Base-by-base conservation (phyloP, 495 filamentous ascomycete species). In the Annulohypoxylon moriforme region DNA sequence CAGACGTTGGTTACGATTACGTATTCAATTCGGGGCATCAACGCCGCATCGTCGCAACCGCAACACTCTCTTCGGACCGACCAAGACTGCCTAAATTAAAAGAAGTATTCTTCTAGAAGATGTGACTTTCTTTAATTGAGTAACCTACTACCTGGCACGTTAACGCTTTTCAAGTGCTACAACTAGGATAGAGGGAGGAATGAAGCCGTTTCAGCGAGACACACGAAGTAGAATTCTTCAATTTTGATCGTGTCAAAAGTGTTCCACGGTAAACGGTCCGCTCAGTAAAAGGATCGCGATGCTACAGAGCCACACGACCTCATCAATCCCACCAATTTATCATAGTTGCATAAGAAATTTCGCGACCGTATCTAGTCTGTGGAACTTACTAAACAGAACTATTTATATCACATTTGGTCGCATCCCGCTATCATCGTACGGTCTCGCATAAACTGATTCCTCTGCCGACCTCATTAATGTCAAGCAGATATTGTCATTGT, bases 71-170 rank as follows among this genome's bases (percentile, higher is more conserved):
- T 38, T 59, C 57, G 63, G 62, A 29, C 66, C 71, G 66, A 53
- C 49, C 61, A 25, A 57, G 59, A 50, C 71, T 62, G 38, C 56
- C 56, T 25, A 57, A 52, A 50, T 62, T 50, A n/a, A 40, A 53
- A 50, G 46, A 31, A 67, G 61, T 6, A 67, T 42, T 62, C 34
- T 64, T 73, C 61, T 67, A 64, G 62, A 57, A 73, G 66, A 22
- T 24, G 25, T 60, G 40, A 56, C 66, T 38, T 66, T 69, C 50
- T 61, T 65, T 62, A 66, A 52, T 69, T 47, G 4, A 25, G 61
- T n/a, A 65, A 22, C 18, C 31, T n/a, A n/a, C n/a, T n/a, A n/a
- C n/a, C n/a, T n/a, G n/a, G n/a, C 56, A 50, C 47, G 40, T 34
- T 40, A 24, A 53, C 49, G 31, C 38, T 44, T 22, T 18, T 52